phyloP scores from a whole-genome alignment of 2,329 filamentous ascomycete species.

The Pleurostoma richardsiae region DNA sequence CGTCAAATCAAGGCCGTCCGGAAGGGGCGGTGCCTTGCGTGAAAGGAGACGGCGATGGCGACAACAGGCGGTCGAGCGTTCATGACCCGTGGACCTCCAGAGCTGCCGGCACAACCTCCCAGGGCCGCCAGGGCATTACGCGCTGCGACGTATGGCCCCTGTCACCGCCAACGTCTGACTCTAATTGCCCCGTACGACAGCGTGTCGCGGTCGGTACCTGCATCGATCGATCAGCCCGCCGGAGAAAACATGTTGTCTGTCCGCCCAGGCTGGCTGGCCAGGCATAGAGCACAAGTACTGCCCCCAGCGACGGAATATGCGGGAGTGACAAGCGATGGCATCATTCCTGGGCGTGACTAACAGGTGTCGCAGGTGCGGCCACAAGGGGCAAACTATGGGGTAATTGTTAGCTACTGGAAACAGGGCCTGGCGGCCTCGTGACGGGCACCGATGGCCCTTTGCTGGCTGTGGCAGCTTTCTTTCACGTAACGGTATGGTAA shows the following conservation, averaged over 20 bases:
- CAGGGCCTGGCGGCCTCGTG: slow-evolving; percentile 10
- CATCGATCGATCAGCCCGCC: not conserved
- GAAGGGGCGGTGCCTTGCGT: not conserved
- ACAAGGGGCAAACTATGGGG: slow-evolving; percentile 15
- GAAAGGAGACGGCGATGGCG: no score
- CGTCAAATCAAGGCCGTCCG: not conserved
- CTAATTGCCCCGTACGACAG: no score
- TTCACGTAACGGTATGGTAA: slow-evolving; percentile 18
- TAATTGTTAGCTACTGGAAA: slow-evolving; percentile 22
- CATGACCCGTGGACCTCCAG: no score
- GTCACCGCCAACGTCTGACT: no score
- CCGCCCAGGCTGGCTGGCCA: no score
- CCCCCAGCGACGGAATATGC: not conserved
- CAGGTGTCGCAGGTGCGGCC: slow-evolving; percentile 3
- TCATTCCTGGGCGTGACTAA: slow-evolving; percentile 7
- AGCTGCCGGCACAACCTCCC: no score
- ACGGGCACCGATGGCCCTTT: slow-evolving; percentile 9
- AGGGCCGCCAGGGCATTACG: no score
- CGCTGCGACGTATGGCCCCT: no score
- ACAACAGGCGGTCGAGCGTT: no score
- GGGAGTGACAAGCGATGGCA: slow-evolving; percentile 1
- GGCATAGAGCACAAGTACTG: not conserved
- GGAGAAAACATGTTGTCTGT: no score
- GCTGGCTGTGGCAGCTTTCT: not conserved
- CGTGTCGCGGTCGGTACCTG: not conserved